phyloP scores from a whole-genome alignment of 2,329 filamentous ascomycete species.

The Aureobasidium sp. region DNA sequence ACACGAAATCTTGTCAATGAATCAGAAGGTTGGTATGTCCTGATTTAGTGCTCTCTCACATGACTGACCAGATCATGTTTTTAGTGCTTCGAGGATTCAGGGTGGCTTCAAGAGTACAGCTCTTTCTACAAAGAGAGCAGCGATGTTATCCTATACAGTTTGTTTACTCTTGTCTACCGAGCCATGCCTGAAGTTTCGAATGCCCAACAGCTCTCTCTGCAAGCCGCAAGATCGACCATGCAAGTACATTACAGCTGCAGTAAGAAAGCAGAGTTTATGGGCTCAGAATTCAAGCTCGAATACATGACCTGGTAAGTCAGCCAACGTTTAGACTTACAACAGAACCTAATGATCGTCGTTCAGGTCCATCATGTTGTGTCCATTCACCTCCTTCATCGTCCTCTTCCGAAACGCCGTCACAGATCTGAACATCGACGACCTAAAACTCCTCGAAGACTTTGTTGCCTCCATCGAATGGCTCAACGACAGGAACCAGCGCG shows the following conservation, averaged over 20 bases:
- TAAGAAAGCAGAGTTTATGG: not conserved
- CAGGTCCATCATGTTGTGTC: constrained; percentile 40
- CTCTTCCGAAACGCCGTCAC: constrained; percentile 40
- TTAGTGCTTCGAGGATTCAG: not conserved
- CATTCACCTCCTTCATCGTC: constrained; percentile 55
- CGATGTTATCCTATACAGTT: constrained; percentile 7
- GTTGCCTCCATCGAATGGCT: constrained; percentile 19
- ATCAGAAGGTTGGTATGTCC: not conserved
- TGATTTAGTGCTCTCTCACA: not conserved
- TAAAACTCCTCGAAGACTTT: constrained; percentile 21
- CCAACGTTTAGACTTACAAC: not conserved
- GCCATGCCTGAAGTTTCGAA: constrained; percentile 1
- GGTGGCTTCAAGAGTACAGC: not conserved
- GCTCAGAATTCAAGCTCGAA: not conserved
- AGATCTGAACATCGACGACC: constrained; percentile 19
- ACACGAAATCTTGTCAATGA: not conserved
- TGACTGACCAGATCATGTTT: not conserved
- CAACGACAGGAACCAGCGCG: not conserved
- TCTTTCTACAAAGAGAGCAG: not conserved
- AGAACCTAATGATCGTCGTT: not conserved
- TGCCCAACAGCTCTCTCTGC: not conserved
- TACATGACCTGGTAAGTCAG: constrained; percentile 1
- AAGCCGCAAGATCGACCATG: constrained; percentile 10
- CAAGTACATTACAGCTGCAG: constrained; percentile 3
- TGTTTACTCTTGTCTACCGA: constrained; percentile 15